Evolutionary conservation across 306 rosid species (phyloP).

Genomic region (Trifolium repens): DNA sequence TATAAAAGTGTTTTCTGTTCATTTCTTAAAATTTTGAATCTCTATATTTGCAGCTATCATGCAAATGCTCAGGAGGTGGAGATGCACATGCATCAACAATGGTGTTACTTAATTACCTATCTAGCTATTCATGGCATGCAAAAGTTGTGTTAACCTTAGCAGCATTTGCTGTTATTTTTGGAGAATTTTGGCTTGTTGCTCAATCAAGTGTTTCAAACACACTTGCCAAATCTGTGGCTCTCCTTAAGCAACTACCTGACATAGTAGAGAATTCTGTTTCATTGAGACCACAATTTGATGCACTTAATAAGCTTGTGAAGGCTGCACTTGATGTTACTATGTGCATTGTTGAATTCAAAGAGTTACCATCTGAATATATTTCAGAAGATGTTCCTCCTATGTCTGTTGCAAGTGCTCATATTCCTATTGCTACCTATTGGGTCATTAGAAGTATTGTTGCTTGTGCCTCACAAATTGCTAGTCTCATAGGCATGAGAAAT

Average conservation of each 20-base stretch:
- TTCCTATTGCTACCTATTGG: slow-evolving; percentile 90
- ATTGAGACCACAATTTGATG: slow-evolving; percentile 69
- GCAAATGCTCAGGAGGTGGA: slow-evolving; percentile 71
- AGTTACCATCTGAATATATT: slow-evolving; percentile 67
- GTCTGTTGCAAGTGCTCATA: slow-evolving; percentile 61
- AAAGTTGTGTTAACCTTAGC: slow-evolving; percentile 81
- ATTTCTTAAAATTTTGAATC: background rate
- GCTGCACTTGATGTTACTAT: slow-evolving; percentile 62
- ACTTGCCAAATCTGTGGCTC: slow-evolving; percentile 81
- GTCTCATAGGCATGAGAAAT: slow-evolving; percentile 61
- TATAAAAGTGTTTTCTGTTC: no score
- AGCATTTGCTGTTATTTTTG: slow-evolving; percentile 73
- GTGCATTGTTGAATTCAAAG: slow-evolving; percentile 62
- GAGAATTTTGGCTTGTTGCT: slow-evolving; percentile 86
- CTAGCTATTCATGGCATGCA: slow-evolving; percentile 83
- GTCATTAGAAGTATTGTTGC: slow-evolving; percentile 70
- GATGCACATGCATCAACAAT: slow-evolving; percentile 76
- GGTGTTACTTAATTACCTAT: slow-evolving; percentile 61
- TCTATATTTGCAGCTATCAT: slow-evolving; percentile 56
- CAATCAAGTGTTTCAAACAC: slow-evolving; percentile 56
- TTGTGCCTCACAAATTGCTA: slow-evolving; percentile 65
- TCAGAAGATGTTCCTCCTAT: slow-evolving; percentile 72
- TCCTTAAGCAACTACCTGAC: slow-evolving; percentile 73
- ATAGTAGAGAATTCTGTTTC: slow-evolving; percentile 53
- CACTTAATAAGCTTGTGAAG: slow-evolving; percentile 59